Conservation (phyloP, 129 eudicot genomes). For the Arctium minus region DNA sequence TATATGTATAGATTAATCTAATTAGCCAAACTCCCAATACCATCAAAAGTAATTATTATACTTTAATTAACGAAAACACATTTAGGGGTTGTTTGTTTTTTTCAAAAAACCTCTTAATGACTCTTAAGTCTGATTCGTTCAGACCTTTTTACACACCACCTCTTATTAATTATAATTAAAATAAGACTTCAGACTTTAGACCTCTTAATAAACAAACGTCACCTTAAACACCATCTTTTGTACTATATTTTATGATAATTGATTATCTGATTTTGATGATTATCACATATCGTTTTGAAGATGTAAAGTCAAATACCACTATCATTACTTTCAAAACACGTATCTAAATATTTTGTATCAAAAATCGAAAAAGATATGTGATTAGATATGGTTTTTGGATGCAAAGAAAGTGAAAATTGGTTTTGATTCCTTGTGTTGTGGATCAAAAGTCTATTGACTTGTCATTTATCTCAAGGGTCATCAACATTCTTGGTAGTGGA, state of each 20-base stretch:
- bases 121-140: no score
- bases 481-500: conserved; percentile 26
- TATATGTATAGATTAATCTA: not conserved
- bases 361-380: not conserved
- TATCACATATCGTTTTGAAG: not conserved
- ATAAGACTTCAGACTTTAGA: no score
- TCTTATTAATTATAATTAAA: no score
- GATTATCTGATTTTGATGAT: not conserved
- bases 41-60: not conserved
- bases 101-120: no score
- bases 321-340: no score
- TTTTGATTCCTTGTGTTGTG: not conserved
- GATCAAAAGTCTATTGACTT: conserved; percentile 25
- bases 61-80: not conserved
- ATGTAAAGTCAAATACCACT: not conserved
- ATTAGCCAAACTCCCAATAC: not conserved
- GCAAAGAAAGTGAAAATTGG: not conserved
- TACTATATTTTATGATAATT: no score
- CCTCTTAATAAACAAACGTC: no score
- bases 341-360: no score
- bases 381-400: conserved; percentile 1
- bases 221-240: not conserved
- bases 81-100: no score
- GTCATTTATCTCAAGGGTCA: conserved; percentile 30
- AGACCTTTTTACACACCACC: no score